These are phyloP conservation scores for Nitzschia putrida DNA, from an alignment of 108 stramenopile genomes.

Conservation along the genomic window DNA sequence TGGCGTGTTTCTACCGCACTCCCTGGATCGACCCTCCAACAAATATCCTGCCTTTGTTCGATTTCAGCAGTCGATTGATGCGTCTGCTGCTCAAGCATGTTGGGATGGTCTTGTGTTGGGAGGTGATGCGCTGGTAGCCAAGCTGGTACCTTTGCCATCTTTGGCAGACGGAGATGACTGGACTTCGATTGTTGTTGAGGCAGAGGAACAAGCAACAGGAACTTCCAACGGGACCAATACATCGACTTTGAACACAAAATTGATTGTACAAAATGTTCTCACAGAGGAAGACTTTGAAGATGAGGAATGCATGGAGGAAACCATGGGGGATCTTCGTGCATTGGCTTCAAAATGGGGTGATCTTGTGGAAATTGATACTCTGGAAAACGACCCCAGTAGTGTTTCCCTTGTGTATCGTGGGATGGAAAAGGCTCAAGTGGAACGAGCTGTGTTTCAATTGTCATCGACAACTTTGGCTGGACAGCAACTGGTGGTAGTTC, in stretches of 20 bases:
- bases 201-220: slow-evolving; percentile 5
- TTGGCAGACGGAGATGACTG: slow-evolving; percentile 7
- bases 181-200: slow-evolving; percentile 5
- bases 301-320: slow-evolving; percentile 8
- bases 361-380: background rate
- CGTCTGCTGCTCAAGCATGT: slow-evolving; percentile 61
- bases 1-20: slow-evolving; percentile 57
- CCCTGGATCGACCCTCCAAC: background rate
- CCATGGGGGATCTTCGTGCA: slow-evolving; percentile 31
- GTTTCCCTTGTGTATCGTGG: slow-evolving; percentile 8
- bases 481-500: too few relatives aligned
- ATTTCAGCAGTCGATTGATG: slow-evolving; percentile 45
- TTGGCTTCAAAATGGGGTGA: slow-evolving; percentile 27
- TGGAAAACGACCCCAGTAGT: background rate
- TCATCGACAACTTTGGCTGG: too few relatives aligned
- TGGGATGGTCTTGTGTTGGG: slow-evolving; percentile 66
- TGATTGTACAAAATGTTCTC: slow-evolving; percentile 61
- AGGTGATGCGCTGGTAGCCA: slow-evolving; percentile 41
- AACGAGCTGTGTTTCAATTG: too few relatives aligned
- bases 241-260: background rate
- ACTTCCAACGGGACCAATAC: background rate
- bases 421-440: too few relatives aligned
- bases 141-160: slow-evolving; percentile 5
- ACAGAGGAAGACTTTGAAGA: slow-evolving; percentile 62
- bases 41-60: slow-evolving; percentile 55